Percentiles rank a stretch among this genome's conserved stretches.
Evolutionary conservation across 2,329 filamentous ascomycete species (phyloP).

Genomic region (Aspergillus sp.): DNA sequence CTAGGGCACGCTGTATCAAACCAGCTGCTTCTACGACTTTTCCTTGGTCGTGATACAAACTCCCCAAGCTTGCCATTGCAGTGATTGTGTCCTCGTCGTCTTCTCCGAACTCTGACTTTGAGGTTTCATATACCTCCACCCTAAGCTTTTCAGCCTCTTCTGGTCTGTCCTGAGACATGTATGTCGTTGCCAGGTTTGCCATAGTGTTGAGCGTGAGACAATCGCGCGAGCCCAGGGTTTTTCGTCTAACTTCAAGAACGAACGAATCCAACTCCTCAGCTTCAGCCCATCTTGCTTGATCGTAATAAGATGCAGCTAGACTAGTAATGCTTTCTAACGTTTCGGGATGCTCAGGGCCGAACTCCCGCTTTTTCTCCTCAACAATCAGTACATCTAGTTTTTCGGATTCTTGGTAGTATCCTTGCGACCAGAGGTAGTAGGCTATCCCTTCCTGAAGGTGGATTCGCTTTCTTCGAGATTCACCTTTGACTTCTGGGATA

Average conservation of each 20-base stretch:
- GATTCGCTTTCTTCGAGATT: neutral
- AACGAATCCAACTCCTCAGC: slow-evolving; percentile 4
- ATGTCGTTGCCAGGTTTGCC: slow-evolving; percentile 18
- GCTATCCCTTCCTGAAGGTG: slow-evolving; percentile 16
- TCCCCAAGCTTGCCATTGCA: slow-evolving; percentile 17
- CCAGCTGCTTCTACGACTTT: slow-evolving; percentile 25
- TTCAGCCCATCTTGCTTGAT: slow-evolving; percentile 11
- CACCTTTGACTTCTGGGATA: neutral
- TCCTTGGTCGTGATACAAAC: slow-evolving; percentile 15
- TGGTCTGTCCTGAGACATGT: slow-evolving; percentile 14
- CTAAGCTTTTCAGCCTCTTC: slow-evolving; percentile 17
- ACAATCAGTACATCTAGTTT: slow-evolving; percentile 6
- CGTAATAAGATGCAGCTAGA: slow-evolving; percentile 10
- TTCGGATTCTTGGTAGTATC: slow-evolving; percentile 11
- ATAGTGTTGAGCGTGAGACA: slow-evolving; percentile 19
- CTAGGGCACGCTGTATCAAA: slow-evolving; percentile 14
- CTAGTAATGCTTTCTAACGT: slow-evolving; percentile 14
- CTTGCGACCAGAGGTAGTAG: slow-evolving; percentile 14
- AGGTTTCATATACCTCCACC: slow-evolving; percentile 17
- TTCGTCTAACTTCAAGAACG: neutral
- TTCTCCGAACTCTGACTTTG: slow-evolving; percentile 15
- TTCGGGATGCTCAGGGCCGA: slow-evolving; percentile 13
- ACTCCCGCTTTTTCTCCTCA: slow-evolving; percentile 15
- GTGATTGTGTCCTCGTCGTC: slow-evolving; percentile 19
- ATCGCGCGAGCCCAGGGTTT: slow-evolving; percentile 15